These are phyloP conservation scores for Phytophthora kernoviae DNA, from an alignment of 352 stramenopile species.

Conservation along the genomic window DNA sequence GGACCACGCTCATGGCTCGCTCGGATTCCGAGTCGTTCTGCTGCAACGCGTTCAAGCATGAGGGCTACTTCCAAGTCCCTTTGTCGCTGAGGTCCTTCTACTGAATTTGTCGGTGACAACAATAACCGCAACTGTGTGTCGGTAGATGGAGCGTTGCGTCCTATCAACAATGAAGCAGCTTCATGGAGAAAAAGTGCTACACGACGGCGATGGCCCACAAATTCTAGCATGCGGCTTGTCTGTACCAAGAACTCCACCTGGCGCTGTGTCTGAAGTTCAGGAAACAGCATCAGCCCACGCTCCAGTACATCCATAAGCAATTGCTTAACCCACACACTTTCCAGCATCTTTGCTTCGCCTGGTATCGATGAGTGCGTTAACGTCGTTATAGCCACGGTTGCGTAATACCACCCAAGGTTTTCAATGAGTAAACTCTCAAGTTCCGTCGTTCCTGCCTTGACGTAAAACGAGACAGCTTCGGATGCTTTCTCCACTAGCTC, in stretches of 20 bases:
- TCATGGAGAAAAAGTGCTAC: constrained; percentile 82
- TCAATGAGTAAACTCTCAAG: constrained; percentile 79
- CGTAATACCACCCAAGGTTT: constrained; percentile 78
- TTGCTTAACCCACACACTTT: constrained; percentile 72
- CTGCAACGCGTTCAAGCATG: constrained; percentile 56
- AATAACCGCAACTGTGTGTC: constrained; percentile 19
- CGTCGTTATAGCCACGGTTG: constrained; percentile 37
- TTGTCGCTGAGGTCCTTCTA: constrained; percentile 28
- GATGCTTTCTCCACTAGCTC: constrained; percentile 84
- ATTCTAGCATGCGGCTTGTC: constrained; percentile 68
- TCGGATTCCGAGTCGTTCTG: constrained; percentile 53
- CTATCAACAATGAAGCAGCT: constrained; percentile 52
- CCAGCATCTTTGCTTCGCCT: constrained; percentile 45
- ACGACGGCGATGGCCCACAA: constrained; percentile 57
- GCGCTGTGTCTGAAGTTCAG: constrained; percentile 48
- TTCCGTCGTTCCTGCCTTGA: constrained; percentile 59
- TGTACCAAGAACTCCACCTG: constrained; percentile 75
- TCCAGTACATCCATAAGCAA: constrained; percentile 75
- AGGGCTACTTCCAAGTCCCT: constrained; percentile 67
- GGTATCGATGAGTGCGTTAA: constrained; percentile 16
- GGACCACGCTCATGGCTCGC: not conserved
- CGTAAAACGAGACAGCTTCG: constrained; percentile 72
- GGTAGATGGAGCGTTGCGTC: constrained; percentile 28
- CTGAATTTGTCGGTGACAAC: constrained; percentile 29
- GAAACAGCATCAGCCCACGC: constrained; percentile 55